These are phyloP conservation scores for Arabidopsis arenosa DNA, from an alignment of 345 rosid species.

Conservation along the genomic window DNA sequence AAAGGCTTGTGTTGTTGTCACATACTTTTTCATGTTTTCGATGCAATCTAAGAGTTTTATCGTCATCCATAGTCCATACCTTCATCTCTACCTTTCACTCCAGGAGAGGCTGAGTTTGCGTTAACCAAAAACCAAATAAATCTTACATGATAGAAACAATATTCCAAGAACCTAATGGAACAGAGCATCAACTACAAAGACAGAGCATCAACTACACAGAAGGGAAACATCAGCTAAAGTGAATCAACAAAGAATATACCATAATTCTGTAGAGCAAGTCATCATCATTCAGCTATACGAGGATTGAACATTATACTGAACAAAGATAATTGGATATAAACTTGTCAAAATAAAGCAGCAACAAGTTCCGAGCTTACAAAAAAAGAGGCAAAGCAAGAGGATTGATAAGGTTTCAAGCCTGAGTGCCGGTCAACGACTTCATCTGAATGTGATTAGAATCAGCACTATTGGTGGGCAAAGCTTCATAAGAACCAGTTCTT, in stretches of 20 bases:
- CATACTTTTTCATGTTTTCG: conserved; percentile 5
- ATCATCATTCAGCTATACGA: conserved; percentile 20
- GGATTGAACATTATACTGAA: background rate
- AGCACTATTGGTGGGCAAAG: conserved; percentile 58
- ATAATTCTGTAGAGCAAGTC: conserved; percentile 11
- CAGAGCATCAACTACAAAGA: conserved; percentile 7
- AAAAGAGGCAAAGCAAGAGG: conserved; percentile 1
- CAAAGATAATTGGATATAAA: conserved; percentile 6
- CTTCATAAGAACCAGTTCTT: conserved; percentile 78
- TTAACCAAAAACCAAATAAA: conserved; percentile 1
- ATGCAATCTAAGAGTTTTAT: conserved; percentile 1
- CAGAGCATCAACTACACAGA: conserved; percentile 11
- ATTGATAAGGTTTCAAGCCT: conserved; percentile 58
- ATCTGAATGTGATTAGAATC: conserved; percentile 72
- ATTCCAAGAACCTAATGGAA: background rate
- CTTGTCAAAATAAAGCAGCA: conserved; percentile 8
- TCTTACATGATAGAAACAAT: background rate
- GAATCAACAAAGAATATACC: conserved; percentile 20
- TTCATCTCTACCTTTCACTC: conserved; percentile 12
- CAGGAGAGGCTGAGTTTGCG: background rate
- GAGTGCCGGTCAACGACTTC: conserved; percentile 83
- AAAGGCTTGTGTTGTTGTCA: conserved; percentile 11
- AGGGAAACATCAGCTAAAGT: conserved; percentile 19
- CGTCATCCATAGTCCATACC: conserved; percentile 5
- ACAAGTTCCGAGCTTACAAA: conserved; percentile 11